Base-by-base conservation (phyloP, 1,284 basidiomycete genomes). In the Schizophyllum commune region DNA sequence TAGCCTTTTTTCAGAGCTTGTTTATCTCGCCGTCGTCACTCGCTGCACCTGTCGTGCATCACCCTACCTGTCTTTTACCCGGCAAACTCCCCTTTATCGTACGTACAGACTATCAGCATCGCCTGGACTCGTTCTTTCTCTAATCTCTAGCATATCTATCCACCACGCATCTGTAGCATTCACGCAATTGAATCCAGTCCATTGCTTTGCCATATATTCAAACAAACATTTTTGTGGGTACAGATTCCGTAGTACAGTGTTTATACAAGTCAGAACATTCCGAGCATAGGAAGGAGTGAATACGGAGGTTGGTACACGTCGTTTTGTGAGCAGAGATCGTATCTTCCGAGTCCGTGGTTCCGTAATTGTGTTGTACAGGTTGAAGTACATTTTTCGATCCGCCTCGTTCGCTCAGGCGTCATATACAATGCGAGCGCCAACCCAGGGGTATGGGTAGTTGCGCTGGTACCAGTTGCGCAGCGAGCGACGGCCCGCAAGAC, bases 391-490 rank as follows among this genome's bases (percentile, higher is more conserved):
- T 27, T 27, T 27, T 2, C 27, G 27, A 27, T 55, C 20, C 53
- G 27, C 11, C 13, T 20, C 19, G 3, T 55, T 2, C 15, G 11
- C 27, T 62, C 47, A 61, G 7, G 70, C 57, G 69, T 96, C 89
- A 69, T 93, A 97, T 8, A 78, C 79, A 57, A 81, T 67, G 9
- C 79, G 74, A 19, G 72, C 79, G 15, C 77, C 77, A 59, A 77
- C 70, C 79, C 79, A 81, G 8, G 79, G 63, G 61, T 78, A 81
- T 11, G 75, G 75, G 58, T 81, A 81, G 64, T 79, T 80, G 58
- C 73, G 70, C 65, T 81, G 79, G 71, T 93, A 96, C 82, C 87
- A 96, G 77, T 95, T 96, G 60, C 91, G 81, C 70, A 96, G 75
- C 13, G 85, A 83, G 59, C 84, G 80, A 61, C 95, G 81, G 64